Base-by-base conservation (phyloP, 495 filamentous ascomycete species). In the Oleoguttula mirabilis region DNA sequence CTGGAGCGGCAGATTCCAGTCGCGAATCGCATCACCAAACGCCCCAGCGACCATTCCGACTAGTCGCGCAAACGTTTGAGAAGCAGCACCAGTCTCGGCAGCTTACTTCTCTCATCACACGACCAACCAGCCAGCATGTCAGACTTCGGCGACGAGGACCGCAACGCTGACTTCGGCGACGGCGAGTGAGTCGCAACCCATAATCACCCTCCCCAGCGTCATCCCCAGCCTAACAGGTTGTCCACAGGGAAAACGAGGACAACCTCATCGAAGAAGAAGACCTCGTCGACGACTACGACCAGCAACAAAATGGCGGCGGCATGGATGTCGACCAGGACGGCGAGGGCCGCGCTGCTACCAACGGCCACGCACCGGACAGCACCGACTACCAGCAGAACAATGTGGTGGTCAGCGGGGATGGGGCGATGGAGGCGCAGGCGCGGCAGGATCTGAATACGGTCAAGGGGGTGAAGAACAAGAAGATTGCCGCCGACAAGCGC, bases 401-500 rank as follows among this genome's bases (percentile, higher is more conserved):
- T 36, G 71, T 87, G 10, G 72, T 93, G 23, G 68, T 77, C 39
- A 73, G 78, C 5, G 82, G 80, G 30, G 88, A 93, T 55, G 77
- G 82, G 17, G 79, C 76, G 40, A 78, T 82, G 28, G 73, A 75
- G 16, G 64, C 66, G 0, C 61, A 62, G 5, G 76, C 75, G 14
- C 21, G 21, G 20, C 10, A 14, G 2, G 36, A 48, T 32, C 30
- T 48, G 28, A 71, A 63, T 40, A 65, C 57, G 2, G 65, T 77
- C 52, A 67, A 69, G 55, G 79, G 76, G 49, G 61, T 76, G 48
- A 84, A 84, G 58, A 81, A 85, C 59, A 95, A 90, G 71, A 88
- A 82, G 65, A 82, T 98, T 32, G 74, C 86, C 22, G 80, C 84
- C 49, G 86, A 93, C 40, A 72, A 90, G 67, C 76, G 90, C 51